Evolutionary conservation across 2,329 filamentous ascomycete genomes (phyloP).

Genomic region (Paraphoma chrysanthemicola): DNA sequence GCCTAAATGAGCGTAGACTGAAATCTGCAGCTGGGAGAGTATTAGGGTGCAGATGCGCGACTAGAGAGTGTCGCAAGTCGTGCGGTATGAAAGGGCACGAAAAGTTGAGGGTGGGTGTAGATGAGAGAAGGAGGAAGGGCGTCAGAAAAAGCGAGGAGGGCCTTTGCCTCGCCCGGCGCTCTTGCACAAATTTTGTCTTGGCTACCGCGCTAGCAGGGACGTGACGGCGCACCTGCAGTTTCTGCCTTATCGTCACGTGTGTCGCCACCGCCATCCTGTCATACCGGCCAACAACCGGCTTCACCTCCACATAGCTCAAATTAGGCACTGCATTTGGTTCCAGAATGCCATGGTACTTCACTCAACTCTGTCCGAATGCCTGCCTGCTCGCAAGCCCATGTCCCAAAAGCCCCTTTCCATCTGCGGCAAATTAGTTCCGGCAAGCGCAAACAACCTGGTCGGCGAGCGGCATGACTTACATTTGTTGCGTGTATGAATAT

Average conservation of each 20-base stretch:
- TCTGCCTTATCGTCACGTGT: slow-evolving; percentile 14
- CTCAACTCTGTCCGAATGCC: background rate
- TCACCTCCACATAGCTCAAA: background rate
- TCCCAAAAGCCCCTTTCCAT: slow-evolving; percentile 80
- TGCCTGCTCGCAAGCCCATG: slow-evolving; percentile 59
- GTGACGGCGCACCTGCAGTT: slow-evolving; percentile 17
- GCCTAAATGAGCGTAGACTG: slow-evolving; percentile 28
- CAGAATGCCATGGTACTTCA: background rate
- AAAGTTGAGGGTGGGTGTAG: slow-evolving; percentile 23
- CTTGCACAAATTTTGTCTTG: slow-evolving; percentile 29
- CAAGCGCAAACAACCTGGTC: background rate
- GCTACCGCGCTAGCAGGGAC: slow-evolving; percentile 22
- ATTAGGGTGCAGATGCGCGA: slow-evolving; percentile 31
- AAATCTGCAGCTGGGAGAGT: slow-evolving; percentile 16
- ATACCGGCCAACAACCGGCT: background rate
- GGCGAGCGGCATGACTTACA: slow-evolving; percentile 55
- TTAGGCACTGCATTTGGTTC: background rate
- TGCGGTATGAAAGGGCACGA: slow-evolving; percentile 24
- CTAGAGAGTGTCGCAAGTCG: slow-evolving; percentile 31
- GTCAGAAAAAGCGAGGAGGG: slow-evolving; percentile 26
- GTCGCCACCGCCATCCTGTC: background rate
- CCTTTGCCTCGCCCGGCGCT: slow-evolving; percentile 31
- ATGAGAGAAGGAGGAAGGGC: slow-evolving; percentile 23
- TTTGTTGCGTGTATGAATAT: slow-evolving; percentile 90
- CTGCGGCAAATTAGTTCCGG: slow-evolving; percentile 48